Base-by-base conservation (phyloP, 306 rosid genomes). In the Abrus precatorius region DNA sequence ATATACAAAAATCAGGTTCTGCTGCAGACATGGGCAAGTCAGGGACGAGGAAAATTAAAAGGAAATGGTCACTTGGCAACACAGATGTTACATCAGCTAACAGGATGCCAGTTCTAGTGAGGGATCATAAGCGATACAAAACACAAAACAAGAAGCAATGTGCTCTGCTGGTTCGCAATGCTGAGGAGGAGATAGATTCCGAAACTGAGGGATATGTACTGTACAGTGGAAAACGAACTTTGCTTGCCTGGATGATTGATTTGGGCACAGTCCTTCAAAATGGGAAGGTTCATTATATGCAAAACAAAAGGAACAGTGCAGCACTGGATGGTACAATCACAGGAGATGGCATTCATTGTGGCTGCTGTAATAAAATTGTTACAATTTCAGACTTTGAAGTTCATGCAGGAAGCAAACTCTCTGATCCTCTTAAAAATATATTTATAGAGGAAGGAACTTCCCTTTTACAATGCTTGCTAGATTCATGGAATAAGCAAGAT, bases 181-280 rank as follows among this genome's bases (percentile, higher is more conserved):
- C 93, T 9, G 59, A 77, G 81, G 91, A 85, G 69, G 92, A 83
- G 75, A 78, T 68, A 5, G 90, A 93, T 92, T 90, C 97, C 53
- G 89, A 80, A 68, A 80, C 47, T 83, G 92, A 90, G 86, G 99
- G 97, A 13, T 92, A 89, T 80, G 80, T 86, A 40, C 93, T 87
- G 11, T 93, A 91, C 82, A 83, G 80, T 62, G 98, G 99, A 80
- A 95, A 89, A 77, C 90, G 97, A 84, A 93, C 98, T 14, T 82
- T 90, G 60, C 85, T 95, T 80, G 63, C 94, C 44, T 93, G 99
- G 99, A 95, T 93, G 98, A 87, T 93, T 80, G 98, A 91, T 86
- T 72, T 83, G 88, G 98, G 97, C 72, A 89, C 85, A 45, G 78
- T 95, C 47, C 71, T 88, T 68, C 87, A 85, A 73, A 87, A 88